phyloP scores from a whole-genome alignment of 2,329 filamentous ascomycete genomes.

The Leptoxyphium fumago region DNA sequence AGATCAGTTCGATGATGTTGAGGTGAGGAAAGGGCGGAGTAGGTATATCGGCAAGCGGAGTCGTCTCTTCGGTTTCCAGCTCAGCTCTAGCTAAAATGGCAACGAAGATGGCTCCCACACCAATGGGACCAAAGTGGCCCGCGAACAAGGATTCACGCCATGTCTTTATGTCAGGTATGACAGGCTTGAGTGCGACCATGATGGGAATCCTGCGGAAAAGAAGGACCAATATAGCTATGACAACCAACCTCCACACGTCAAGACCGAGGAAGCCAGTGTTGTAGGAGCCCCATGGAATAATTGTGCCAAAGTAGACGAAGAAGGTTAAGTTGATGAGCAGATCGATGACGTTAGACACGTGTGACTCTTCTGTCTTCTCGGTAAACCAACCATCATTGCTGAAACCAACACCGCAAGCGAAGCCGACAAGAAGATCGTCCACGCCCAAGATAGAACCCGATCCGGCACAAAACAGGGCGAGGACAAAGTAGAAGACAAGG shows the following conservation, averaged over 20 bases:
- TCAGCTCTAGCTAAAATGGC: conserved; percentile 89
- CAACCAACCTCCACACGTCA: conserved; percentile 77
- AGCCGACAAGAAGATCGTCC: conserved; percentile 88
- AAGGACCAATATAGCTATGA: conserved; percentile 84
- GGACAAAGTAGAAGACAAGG: conserved; percentile 94
- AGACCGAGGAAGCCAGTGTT: conserved; percentile 61
- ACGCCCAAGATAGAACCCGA: conserved; percentile 82
- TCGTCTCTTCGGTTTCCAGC: conserved; percentile 59
- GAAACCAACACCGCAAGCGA: conserved; percentile 93
- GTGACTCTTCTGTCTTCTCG: conserved; percentile 94
- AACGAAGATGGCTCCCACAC: conserved; percentile 90
- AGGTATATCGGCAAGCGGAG: conserved; percentile 54
- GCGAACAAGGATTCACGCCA: conserved; percentile 96
- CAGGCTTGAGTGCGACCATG: conserved; percentile 78
- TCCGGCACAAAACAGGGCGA: conserved; percentile 89
- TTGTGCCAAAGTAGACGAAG: conserved; percentile 94
- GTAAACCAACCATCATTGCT: conserved; percentile 99
- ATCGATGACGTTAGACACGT: conserved; percentile 98
- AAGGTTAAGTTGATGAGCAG: conserved; percentile 91
- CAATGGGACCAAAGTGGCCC: conserved; percentile 93
- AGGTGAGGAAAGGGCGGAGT: conserved; percentile 45
- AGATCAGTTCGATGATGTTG: conserved; percentile 69
- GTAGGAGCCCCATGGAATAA: conserved; percentile 83
- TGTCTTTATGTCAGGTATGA: conserved; percentile 94
- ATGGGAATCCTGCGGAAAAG: conserved; percentile 92